Evolutionary conservation across 495 filamentous ascomycete genomes (phyloP).

Genomic region (Aspergillus campestris): DNA sequence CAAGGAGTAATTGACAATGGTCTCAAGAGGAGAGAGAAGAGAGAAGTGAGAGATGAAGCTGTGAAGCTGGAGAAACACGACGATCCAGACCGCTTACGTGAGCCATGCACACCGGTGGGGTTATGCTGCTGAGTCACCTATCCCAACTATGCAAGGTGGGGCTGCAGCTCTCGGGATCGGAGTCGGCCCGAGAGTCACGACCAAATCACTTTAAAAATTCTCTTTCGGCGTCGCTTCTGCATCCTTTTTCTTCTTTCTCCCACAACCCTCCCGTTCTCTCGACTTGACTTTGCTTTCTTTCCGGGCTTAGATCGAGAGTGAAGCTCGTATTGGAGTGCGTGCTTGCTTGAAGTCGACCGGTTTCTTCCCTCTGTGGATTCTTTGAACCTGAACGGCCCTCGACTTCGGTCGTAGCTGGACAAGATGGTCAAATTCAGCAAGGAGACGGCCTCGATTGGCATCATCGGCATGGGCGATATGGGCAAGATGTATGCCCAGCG

Average conservation of each 20-base stretch:
- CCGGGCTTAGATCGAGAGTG: too few species aligned
- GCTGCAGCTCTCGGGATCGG: too few species aligned
- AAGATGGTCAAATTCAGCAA: constrained; percentile 38
- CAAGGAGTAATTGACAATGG: constrained; percentile 3
- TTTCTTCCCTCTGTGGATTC: too few species aligned
- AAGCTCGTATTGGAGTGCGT: too few species aligned
- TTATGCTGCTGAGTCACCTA: not conserved
- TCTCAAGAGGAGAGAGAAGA: not conserved
- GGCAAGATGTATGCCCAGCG: constrained; percentile 95
- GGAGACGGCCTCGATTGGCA: constrained; percentile 67
- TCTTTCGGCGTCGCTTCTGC: not conserved
- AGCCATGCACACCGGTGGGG: too few species aligned
- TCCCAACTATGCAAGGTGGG: too few species aligned
- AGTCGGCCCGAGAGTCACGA: too few species aligned
- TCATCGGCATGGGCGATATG: constrained; percentile 99
- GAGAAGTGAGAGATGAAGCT: not conserved
- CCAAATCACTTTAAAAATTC: too few species aligned
- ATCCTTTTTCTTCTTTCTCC: not conserved
- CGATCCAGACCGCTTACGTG: too few species aligned
- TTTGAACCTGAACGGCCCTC: too few species aligned
- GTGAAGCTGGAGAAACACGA: too few species aligned
- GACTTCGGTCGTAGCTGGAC: not conserved
- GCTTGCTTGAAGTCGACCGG: not conserved
- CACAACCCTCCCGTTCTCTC: not conserved
- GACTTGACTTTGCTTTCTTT: too few species aligned